phyloP scores from a whole-genome alignment of 768 basidiomycete species.

The Clathrus columnatus region DNA sequence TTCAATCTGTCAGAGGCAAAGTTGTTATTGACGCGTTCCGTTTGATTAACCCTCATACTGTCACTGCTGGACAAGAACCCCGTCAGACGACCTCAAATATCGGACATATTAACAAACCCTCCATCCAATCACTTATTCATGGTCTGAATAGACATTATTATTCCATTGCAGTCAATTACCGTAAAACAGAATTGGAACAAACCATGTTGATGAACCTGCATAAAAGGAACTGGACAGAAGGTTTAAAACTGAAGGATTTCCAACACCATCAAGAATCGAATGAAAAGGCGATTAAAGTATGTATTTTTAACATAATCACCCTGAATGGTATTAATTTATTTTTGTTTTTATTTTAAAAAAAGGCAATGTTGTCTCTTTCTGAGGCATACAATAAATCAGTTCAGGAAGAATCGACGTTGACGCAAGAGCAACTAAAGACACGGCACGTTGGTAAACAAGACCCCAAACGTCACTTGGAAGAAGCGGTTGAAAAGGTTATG shows the following conservation, averaged over 20 bases:
- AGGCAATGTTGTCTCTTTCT: slow-evolving; percentile 91
- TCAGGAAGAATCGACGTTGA: slow-evolving; percentile 94
- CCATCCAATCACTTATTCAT: slow-evolving; percentile 96
- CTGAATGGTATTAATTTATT: slow-evolving; percentile 15
- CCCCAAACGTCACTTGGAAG: slow-evolving; percentile 95
- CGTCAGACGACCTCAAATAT: slow-evolving; percentile 97
- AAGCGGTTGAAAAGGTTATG: slow-evolving; percentile 97
- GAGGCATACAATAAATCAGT: slow-evolving; percentile 96
- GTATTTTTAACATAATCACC: slow-evolving; percentile 20
- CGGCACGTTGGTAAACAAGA: slow-evolving; percentile 97
- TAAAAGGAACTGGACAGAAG: slow-evolving; percentile 99
- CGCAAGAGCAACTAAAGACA: slow-evolving; percentile 89
- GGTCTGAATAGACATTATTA: slow-evolving; percentile 98
- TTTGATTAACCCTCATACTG: slow-evolving; percentile 84
- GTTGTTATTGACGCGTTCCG: slow-evolving; percentile 99
- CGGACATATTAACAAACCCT: slow-evolving; percentile 98
- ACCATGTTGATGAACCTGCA: slow-evolving; percentile 98
- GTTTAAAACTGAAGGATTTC: slow-evolving; percentile 86
- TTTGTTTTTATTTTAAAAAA: slow-evolving; percentile 12
- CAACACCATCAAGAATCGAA: slow-evolving; percentile 79
- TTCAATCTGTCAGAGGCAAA: slow-evolving; percentile 97
- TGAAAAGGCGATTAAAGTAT: slow-evolving; percentile 90
- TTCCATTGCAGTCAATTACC: slow-evolving; percentile 94
- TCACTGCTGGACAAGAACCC: slow-evolving; percentile 88
- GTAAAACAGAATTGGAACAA: slow-evolving; percentile 97